Conservation (phyloP, 1,139 yeast genomes). For the Scheffersomyces titani region DNA sequence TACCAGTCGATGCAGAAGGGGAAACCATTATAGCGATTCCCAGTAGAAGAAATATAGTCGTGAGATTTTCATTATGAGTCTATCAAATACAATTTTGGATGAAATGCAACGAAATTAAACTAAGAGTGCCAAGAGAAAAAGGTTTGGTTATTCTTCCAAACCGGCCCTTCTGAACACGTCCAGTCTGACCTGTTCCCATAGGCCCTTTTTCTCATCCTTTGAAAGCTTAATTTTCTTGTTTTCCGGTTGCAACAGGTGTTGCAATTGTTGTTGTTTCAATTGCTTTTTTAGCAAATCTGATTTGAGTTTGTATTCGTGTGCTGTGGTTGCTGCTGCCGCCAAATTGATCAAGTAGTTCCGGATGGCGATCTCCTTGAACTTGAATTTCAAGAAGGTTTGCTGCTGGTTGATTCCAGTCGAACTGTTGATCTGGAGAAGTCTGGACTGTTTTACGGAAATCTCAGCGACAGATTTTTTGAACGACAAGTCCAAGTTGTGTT, state of each 20-base stretch:
- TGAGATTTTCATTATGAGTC: neutral
- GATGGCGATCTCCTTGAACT: slow-evolving; percentile 49
- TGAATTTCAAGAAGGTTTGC: slow-evolving; percentile 34
- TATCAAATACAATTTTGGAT: neutral
- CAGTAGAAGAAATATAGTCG: neutral
- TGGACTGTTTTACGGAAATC: slow-evolving; percentile 51
- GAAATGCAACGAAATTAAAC: neutral
- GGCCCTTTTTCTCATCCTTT: slow-evolving; percentile 42
- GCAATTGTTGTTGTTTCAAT: slow-evolving; percentile 13
- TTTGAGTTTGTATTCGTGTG: slow-evolving; percentile 49
- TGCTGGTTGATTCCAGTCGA: slow-evolving; percentile 20
- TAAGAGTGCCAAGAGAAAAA: neutral
- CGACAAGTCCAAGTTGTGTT: slow-evolving; percentile 45
- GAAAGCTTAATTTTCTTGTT: slow-evolving; percentile 36
- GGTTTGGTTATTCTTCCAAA: slow-evolving; percentile 25
- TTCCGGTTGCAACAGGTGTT: slow-evolving; percentile 3
- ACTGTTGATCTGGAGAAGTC: slow-evolving; percentile 42
- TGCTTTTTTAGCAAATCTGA: slow-evolving; percentile 34
- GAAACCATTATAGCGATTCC: neutral
- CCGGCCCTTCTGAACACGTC: slow-evolving; percentile 53
- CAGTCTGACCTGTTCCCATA: slow-evolving; percentile 55
- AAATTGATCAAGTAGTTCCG: slow-evolving; percentile 52
- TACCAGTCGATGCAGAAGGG: neutral
- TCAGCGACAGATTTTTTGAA: slow-evolving; percentile 55
- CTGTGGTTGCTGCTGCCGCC: slow-evolving; percentile 58